phyloP scores from a whole-genome alignment of 768 basidiomycete genomes.

The Naematelia aurantialba region DNA sequence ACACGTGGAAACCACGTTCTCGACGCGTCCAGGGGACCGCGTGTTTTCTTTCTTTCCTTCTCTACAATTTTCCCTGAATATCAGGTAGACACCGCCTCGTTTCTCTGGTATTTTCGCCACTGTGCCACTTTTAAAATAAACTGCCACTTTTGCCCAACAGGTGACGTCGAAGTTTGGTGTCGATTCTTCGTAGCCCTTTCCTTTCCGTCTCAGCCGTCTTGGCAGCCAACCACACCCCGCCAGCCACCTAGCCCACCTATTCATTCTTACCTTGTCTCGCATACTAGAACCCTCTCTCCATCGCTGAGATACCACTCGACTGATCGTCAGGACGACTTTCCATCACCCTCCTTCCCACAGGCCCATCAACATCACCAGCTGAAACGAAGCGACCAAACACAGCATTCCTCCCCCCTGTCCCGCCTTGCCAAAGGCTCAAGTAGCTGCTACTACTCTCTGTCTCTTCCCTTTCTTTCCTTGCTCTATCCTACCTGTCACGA shows the following conservation, averaged over 20 bases:
- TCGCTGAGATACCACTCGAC: too few species aligned
- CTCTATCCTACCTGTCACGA: background rate
- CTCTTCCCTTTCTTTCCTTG: background rate
- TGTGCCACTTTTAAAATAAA: too few species aligned
- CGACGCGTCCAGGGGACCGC: background rate
- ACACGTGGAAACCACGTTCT: background rate
- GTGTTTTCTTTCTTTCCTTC: background rate
- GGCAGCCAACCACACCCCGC: background rate
- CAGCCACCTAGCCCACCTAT: background rate
- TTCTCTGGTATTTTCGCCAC: too few species aligned
- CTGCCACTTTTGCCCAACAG: too few species aligned
- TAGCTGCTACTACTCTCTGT: background rate
- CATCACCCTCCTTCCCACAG: background rate
- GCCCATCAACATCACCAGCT: background rate
- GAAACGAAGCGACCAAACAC: background rate
- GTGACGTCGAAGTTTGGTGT: background rate
- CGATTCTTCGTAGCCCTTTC: background rate
- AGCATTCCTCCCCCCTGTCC: background rate
- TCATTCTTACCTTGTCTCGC: too few species aligned
- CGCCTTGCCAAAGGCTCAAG: background rate
- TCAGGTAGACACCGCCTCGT: background rate
- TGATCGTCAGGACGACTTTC: too few species aligned
- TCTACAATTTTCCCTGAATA: background rate
- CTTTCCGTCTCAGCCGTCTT: background rate
- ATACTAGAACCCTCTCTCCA: too few species aligned